These are phyloP conservation scores for Fusarium solani-melongenae DNA, from an alignment of 2,329 filamentous ascomycete species.

Conservation along the genomic window DNA sequence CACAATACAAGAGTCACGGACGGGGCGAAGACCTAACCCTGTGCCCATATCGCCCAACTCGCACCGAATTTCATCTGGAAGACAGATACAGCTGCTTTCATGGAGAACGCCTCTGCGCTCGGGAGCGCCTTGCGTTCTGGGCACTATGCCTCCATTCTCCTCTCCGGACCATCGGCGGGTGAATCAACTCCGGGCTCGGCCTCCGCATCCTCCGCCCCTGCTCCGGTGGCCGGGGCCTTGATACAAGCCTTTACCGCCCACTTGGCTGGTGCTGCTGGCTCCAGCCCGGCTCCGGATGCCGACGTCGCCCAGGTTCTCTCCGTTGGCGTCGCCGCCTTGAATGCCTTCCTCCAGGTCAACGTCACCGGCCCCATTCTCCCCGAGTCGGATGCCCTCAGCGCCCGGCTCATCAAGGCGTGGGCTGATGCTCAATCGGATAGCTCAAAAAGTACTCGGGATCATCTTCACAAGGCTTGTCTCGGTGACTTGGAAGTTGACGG, in stretches of 20 bases:
- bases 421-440: slow-evolving; percentile 17
- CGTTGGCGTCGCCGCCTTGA: slow-evolving; percentile 59
- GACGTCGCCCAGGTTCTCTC: slow-evolving; percentile 35
- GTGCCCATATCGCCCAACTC: slow-evolving; percentile 13
- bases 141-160: slow-evolving; percentile 38
- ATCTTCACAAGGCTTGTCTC: slow-evolving; percentile 70
- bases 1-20: slow-evolving; percentile 2
- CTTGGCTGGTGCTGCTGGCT: slow-evolving; percentile 11
- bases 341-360: slow-evolving; percentile 86
- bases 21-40: slow-evolving; percentile 38
- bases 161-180: slow-evolving; percentile 23
- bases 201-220: slow-evolving; percentile 35
- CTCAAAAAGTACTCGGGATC: slow-evolving; percentile 43
- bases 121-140: slow-evolving; percentile 40
- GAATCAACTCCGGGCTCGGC: slow-evolving; percentile 29
- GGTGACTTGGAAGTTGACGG: slow-evolving; percentile 81
- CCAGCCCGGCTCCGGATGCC: background rate
- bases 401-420: slow-evolving; percentile 55
- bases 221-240: slow-evolving; percentile 35
- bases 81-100: slow-evolving; percentile 5
- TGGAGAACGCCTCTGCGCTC: slow-evolving; percentile 5
- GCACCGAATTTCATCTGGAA: background rate
- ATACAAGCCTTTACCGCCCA: slow-evolving; percentile 32
- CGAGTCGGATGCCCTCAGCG: slow-evolving; percentile 44
- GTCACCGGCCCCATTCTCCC: slow-evolving; percentile 86